Evolutionary conservation across 768 basidiomycete genomes (phyloP), one percentile per base, ranked within the genome.

Genomic region (Naganishia vishniacii): DNA sequence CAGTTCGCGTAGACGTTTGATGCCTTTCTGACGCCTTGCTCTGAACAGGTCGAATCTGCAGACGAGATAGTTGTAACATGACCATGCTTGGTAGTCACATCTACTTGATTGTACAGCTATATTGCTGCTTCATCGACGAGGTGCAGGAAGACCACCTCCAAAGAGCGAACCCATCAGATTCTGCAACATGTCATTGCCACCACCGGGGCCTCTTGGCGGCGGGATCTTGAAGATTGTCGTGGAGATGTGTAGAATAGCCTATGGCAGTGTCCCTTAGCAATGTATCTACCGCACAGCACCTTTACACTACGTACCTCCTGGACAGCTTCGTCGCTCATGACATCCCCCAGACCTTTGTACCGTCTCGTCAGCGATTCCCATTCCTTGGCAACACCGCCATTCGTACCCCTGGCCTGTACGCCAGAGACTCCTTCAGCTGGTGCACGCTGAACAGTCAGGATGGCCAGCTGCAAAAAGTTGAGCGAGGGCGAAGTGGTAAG

Each of bases 111-210:
- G 25, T 18, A 41, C 40, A 41, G 40, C 18, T 37, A 37, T 15
- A 37, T 37, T 37, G n/a, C n/a, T n/a, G n/a, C n/a, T 37, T 56
- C 53, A 56, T 40, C 37, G 31, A n/a, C 53, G 34, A 13, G 34
- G 37, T 8, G 53, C 13, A 15, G 53, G 31, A 4, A 40, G 34
- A 37, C 62, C 82, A 7, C 89, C 89, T 28, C 92, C 92, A 64
- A 98, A 87, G 74, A 97, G 79, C 4, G 86, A 86, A 4, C 91
- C 89, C 77, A 98, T 79, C 82, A 97, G 88, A 29, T 92, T 90
- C 29, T 86, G 88, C 53, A 97, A 77, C 5, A 93, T 87, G 73
- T 94, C 94, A 7, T 81, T 84, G 12, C 84, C 82, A 12, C 71
- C 82, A 12, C 71, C 72, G 12, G 73, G 86, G 83, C 61, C 79